Base-by-base conservation (phyloP, 2,329 filamentous ascomycete genomes). In the Aurifilum marmelostoma region DNA sequence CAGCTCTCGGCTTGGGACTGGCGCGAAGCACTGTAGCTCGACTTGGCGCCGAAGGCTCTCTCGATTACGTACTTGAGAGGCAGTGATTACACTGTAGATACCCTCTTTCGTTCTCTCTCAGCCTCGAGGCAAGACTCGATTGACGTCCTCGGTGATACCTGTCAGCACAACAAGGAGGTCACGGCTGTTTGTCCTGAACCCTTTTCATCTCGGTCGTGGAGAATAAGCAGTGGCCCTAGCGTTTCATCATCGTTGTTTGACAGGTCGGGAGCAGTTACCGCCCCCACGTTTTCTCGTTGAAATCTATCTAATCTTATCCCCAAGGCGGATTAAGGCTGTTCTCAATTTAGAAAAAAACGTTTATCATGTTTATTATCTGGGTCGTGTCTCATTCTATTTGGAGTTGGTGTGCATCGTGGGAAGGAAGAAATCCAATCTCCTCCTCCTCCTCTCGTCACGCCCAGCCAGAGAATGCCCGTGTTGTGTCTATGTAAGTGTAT, bases 211-310 rank as follows among this genome's bases (percentile, higher is more conserved):
- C 64, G 66, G 67, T 43, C 61, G 37, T 58, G 39, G 41, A 60
- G 34, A 62, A 61, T 56, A 32, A 68, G 67, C 67, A 69, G 60
- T 58, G 65, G 54, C 39, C 21, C 63, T 66, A 71, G 67, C 67
- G 69, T 67, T 67, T 69, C 69, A 69, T 69, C 66, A 61, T 47
- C 24, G 54, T 50, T 60, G 60, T 67, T 65, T 71, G 69, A 71
- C 69, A 71, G 69, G 61, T 61, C 61, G 69, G 67, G 39, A 69
- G 37, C 64, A 63, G 50, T 54, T 63, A 52, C 67, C 52, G 47
- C 62, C 66, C 66, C 68, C 65, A 47, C 67, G 56, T 56, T 43
- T n/a, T 2, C n/a, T 9, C 9, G 7, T n/a, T 43, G 3, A 50
- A 27, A 66, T 60, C 56, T 37, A 66, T 60, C 56, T 37, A 54